Evolutionary conservation across 139 green algal species (phyloP), one percentile per base, ranked within the genome.

Genomic region (Diplosphaera chodatii): DNA sequence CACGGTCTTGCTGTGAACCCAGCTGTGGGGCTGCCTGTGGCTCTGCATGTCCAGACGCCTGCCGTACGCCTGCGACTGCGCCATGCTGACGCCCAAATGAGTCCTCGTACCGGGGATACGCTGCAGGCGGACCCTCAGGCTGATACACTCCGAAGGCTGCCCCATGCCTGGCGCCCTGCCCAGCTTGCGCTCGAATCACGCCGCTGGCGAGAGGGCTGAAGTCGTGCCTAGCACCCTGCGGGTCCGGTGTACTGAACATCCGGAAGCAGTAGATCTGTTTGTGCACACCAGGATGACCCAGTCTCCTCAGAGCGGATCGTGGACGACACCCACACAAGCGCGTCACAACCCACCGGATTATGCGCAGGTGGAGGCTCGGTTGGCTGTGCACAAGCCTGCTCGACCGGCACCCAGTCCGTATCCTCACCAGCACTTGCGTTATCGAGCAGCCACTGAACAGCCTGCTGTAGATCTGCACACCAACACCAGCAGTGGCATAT

Each of bases 371-470:
- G 55, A 22, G 74, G 23, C 33, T 18, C 23, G 8, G 70, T 31
- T 64, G 66, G 56, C 2, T 0, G 34, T 21, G 69, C 32, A 20
- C 40, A 4, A 21, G 32, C 18, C 21, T 27, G 0, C 13, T 63
- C 25, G 32, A 33, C 68, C 3, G n/a, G 21, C 32, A 10, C 28
- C 67, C 48, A 59, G 48, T 25, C 48, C 10, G 8, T 4, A 10
- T 27, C 16, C 25, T 59, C 48, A 25, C 48, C 13, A 23, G 48
- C 48, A 3, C 25, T 18, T 21, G 48, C 13, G 18, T 59, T 59
- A 29, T 77, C 64, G 27, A 77, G n/a, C 62, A 86, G 63, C 82
- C 82, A 85, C 13, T 76, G 48, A 13, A 80, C 55, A 1, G 78
- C 79, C 23, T 78, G 37, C 34, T 81, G 75, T 13, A 71, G 31